phyloP scores from a whole-genome alignment of 257 asterid genomes.

The Solanum chmielewskii region DNA sequence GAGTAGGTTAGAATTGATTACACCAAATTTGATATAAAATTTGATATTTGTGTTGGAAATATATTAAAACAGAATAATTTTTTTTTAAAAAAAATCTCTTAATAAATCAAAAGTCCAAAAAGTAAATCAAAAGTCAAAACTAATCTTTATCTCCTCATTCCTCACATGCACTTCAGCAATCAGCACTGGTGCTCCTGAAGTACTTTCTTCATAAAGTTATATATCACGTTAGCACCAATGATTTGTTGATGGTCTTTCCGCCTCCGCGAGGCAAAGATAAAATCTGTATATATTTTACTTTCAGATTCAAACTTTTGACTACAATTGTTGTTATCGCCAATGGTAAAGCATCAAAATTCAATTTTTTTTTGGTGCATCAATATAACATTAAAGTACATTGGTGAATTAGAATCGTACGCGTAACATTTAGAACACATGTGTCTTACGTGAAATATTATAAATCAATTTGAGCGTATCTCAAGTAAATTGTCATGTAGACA shows the following conservation, averaged over 20 bases:
- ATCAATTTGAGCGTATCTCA: not conserved
- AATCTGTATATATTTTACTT: accelerated
- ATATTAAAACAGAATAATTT: not conserved
- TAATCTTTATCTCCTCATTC: not conserved
- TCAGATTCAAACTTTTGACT: too few species aligned
- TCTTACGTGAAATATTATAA: not conserved
- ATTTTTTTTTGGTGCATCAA: not conserved
- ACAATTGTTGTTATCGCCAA: not conserved
- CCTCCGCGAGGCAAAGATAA: too few species aligned
- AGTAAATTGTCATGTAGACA: accelerated
- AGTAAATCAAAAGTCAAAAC: not conserved
- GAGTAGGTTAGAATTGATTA: too few species aligned
- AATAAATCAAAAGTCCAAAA: not conserved
- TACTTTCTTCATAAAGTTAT: not conserved
- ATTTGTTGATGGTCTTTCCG: not conserved
- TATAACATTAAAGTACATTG: not conserved
- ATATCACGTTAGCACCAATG: not conserved
- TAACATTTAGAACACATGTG: not conserved
- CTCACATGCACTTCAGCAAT: not conserved
- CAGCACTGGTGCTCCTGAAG: not conserved
- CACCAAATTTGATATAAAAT: too few species aligned
- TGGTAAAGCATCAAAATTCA: not conserved
- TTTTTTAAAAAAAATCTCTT: not conserved
- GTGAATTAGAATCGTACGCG: not conserved
- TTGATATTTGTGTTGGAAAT: too few species aligned